A percentile compares a stretch with the other conserved stretches of the same genome.
Conservation (phyloP, 2,329 filamentous ascomycete species). For the Teratosphaeria epicoccoides region DNA sequence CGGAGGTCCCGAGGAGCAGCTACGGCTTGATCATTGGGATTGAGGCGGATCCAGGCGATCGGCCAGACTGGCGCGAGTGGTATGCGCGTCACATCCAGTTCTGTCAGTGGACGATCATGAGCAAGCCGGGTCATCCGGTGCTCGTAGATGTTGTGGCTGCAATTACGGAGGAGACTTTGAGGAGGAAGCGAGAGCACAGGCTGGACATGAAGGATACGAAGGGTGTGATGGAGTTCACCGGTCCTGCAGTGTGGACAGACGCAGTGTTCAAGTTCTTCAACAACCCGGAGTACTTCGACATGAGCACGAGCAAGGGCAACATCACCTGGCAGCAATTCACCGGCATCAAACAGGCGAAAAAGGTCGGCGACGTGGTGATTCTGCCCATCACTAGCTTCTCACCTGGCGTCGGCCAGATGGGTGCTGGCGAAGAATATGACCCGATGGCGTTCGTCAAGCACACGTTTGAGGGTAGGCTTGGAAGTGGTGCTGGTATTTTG, state of each 20-base stretch:
- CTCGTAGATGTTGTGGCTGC: slow-evolving; percentile 76
- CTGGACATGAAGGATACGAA: slow-evolving; percentile 50
- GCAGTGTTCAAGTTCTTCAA: slow-evolving; percentile 88
- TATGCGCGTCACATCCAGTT: slow-evolving; percentile 95
- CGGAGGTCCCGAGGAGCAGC: slow-evolving; percentile 60
- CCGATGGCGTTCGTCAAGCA: slow-evolving; percentile 98
- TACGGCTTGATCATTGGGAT: slow-evolving; percentile 88
- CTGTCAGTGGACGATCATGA: slow-evolving; percentile 97
- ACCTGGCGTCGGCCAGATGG: slow-evolving; percentile 88
- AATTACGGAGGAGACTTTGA: slow-evolving; percentile 73
- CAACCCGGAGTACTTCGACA: slow-evolving; percentile 77
- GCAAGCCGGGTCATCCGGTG: slow-evolving; percentile 87
- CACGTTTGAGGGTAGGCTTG: slow-evolving; percentile 71
- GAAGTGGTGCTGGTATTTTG: not conserved
- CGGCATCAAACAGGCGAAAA: slow-evolving; percentile 69
- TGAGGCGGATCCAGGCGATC: slow-evolving; percentile 78
- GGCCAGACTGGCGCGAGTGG: slow-evolving; percentile 87
- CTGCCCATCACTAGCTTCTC: slow-evolving; percentile 96
- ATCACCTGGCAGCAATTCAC: slow-evolving; percentile 87
- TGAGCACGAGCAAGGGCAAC: slow-evolving; percentile 56
- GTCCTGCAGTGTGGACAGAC: slow-evolving; percentile 91
- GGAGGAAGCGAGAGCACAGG: slow-evolving; percentile 56
- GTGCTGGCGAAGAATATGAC: slow-evolving; percentile 74
- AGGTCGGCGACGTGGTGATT: slow-evolving; percentile 85
- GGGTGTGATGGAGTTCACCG: slow-evolving; percentile 85